These are phyloP conservation scores for Endotrypanum monterogeii DNA, from an alignment of 208 protist genomes.

Conservation along the genomic window DNA sequence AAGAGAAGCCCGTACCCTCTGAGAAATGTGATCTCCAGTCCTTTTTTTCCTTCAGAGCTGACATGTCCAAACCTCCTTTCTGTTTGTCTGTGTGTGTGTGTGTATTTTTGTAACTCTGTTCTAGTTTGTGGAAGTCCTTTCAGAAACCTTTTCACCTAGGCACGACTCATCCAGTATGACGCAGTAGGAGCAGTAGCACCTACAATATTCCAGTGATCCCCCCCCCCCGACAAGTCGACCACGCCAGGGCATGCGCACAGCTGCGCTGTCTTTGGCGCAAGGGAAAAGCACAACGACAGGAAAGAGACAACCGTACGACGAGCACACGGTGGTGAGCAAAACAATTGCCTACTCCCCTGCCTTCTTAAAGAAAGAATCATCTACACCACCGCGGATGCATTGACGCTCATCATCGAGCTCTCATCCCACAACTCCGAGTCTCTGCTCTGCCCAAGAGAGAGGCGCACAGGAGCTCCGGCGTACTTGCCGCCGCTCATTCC, in stretches of 20 bases:
- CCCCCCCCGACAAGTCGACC: neutral
- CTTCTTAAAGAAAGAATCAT: neutral
- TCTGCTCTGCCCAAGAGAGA: conserved; percentile 28
- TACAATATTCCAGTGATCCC: neutral
- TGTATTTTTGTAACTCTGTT: neutral
- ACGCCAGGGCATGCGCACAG: conserved; percentile 2
- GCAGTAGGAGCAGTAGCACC: neutral
- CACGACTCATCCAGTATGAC: conserved; percentile 1
- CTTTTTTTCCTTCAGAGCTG: neutral
- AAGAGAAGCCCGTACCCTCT: neutral
- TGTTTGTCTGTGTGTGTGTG: neutral
- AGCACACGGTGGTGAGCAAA: neutral
- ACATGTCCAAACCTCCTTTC: neutral
- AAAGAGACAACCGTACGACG: neutral
- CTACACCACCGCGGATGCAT: conserved; percentile 15
- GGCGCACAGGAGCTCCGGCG: conserved; percentile 50
- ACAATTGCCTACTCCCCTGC: neutral
- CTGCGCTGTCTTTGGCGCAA: neutral
- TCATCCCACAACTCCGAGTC: conserved; percentile 37
- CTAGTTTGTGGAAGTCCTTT: conserved; percentile 1
- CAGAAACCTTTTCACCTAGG: neutral
- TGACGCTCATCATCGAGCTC: conserved; percentile 27
- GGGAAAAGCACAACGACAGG: neutral
- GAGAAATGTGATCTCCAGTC: conserved; percentile 11
- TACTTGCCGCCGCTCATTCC: neutral